phyloP scores from a whole-genome alignment of 2,329 filamentous ascomycete genomes.

The Colletotrichum gigasporum region DNA sequence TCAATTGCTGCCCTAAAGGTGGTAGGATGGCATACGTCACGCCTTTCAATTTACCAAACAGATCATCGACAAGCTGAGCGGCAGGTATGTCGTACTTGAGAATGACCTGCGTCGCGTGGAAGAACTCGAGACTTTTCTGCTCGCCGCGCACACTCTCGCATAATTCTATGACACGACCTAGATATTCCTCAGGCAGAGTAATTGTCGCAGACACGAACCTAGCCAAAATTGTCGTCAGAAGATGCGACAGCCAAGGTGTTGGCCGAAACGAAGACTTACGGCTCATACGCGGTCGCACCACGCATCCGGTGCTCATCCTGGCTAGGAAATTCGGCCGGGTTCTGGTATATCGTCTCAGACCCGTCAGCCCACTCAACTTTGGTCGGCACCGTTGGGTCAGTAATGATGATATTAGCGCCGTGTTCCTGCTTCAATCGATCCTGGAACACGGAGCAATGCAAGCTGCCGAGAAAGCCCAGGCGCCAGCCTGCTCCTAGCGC shows the following conservation, averaged over 20 bases:
- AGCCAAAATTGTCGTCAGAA: neutral
- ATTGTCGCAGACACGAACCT: constrained; percentile 82
- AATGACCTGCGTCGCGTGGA: constrained; percentile 91
- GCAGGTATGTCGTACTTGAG: constrained; percentile 91
- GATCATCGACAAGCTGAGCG: constrained; percentile 91
- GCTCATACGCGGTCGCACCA: constrained; percentile 58
- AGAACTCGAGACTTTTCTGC: constrained; percentile 89
- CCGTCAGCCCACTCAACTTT: constrained; percentile 84
- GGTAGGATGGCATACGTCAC: constrained; percentile 63
- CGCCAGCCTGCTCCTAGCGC: constrained; percentile 94
- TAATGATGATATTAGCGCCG: constrained; percentile 94
- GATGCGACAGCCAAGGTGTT: neutral
- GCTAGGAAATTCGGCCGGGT: constrained; percentile 89
- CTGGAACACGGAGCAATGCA: constrained; percentile 99
- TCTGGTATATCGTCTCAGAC: constrained; percentile 81
- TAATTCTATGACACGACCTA: constrained; percentile 93
- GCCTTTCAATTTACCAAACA: constrained; percentile 96
- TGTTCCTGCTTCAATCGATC: constrained; percentile 95
- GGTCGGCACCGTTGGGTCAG: constrained; percentile 92
- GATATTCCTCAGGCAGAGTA: constrained; percentile 91
- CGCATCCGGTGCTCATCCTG: constrained; percentile 57
- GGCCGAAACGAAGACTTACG: constrained; percentile 48
- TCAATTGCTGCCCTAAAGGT: neutral
- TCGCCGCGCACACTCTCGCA: constrained; percentile 90
- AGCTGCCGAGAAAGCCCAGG: constrained; percentile 91